Percentiles rank a stretch among this genome's conserved stretches.
Evolutionary conservation across 176 grass and related monocot genomes (phyloP).

Genomic region (Bolboschoenus planiculmis): DNA sequence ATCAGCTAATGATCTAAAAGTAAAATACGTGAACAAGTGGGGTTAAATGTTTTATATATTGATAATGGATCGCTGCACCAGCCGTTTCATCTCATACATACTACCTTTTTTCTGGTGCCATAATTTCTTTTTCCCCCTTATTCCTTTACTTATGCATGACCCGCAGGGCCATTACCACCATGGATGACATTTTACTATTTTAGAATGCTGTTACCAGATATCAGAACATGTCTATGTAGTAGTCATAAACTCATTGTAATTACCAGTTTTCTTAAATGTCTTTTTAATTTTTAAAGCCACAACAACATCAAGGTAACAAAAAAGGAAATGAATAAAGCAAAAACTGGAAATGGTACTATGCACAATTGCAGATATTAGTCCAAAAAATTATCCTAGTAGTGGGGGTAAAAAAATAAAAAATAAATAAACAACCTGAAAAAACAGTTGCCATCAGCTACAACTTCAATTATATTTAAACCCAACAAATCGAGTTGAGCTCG

Average conservation of each 20-base stretch:
- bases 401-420: conserved; percentile 12
- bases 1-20: conserved; percentile 79
- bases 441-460: conserved; percentile 82
- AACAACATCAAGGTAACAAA: not conserved
- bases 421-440: conserved; percentile 68
- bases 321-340: not conserved
- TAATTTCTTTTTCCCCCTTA: not conserved
- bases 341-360: not conserved
- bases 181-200: not conserved
- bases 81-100: not conserved
- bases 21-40: conserved; percentile 31
- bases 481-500: conserved; percentile 56
- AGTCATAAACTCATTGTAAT: not conserved
- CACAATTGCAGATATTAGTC: not conserved
- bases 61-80: not conserved
- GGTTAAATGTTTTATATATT: not conserved
- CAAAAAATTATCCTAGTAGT: not conserved
- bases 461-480: conserved; percentile 62
- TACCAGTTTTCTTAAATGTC: not conserved
- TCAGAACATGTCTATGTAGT: conserved; percentile 19
- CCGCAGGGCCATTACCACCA: not conserved
- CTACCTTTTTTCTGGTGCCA: not conserved
- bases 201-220: not conserved
- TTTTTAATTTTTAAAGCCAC: not conserved
- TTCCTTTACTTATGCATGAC: not conserved